Evolutionary conservation across 1,139 yeast species (phyloP), one percentile per base, ranked within the genome.

Genomic region (Wickerhamiella infanticola): DNA sequence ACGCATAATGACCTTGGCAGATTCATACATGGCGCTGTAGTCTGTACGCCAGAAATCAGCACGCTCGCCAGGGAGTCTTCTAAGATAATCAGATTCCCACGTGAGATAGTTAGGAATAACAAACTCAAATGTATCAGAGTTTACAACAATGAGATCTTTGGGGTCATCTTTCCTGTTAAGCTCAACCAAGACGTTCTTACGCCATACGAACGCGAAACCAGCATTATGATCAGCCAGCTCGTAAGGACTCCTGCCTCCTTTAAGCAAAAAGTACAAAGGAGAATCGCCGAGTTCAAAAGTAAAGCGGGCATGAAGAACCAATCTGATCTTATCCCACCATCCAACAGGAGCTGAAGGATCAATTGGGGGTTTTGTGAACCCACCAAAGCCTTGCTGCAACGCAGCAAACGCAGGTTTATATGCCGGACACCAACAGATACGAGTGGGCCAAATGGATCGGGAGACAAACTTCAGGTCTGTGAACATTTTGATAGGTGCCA

Each of bases 261-360:
- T 81, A 74, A 81, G 67, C 68, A 61, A 50, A 24, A 68, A 52
- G 48, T 63, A 62, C 24, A 68, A 73, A 11, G 78, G 75, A 1
- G 71, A 67, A 39, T 75, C 66, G 24, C 64, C 61, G 74, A 80
- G 74, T 7, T 62, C 58, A 44, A 77, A 62, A 5, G 58, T 58
- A 39, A 75, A 53, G 24, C 74, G 65, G 0, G 81, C 80, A 59
- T 79, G 86, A 50, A 78, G 64, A 24, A 74, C 66, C 24, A 75
- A 66, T 41, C 86, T 61, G n/a, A 78, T 63, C 55, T 79, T 79
- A 58, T 79, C 86, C 98, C 73, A 84, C 65, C 62, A 81, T 0
- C 97, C 97, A 27, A 86, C 65, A 41, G 75, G 75, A 2, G 84
- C 83, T 48, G 95, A 82, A 24, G 86, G 88, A 60, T 90, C 97